These are phyloP conservation scores for Mycogone perniciosa DNA, from an alignment of 2,329 filamentous ascomycete genomes.

Conservation along the genomic window DNA sequence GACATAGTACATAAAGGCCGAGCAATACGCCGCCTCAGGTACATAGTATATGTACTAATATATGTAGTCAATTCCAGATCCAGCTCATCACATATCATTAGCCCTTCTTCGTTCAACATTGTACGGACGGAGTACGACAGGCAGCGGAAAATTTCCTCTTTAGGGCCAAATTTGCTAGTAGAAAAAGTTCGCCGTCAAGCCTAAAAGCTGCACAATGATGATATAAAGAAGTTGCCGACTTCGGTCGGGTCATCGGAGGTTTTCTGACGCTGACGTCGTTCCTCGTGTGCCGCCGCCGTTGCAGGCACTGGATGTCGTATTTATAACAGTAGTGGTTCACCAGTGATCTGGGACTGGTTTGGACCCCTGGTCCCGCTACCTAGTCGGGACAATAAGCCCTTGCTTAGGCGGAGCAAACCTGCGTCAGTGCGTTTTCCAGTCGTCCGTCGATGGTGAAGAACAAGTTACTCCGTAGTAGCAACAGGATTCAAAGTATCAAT, in stretches of 20 bases:
- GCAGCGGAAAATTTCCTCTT: background rate
- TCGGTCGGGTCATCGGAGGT: constrained; percentile 2
- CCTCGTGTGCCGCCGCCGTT: background rate
- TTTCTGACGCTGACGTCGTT: constrained; percentile 1
- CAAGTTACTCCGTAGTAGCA: no score
- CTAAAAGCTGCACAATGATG: no score
- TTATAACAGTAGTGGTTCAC: constrained; percentile 22
- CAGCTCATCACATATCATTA: background rate
- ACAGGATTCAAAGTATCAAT: no score
- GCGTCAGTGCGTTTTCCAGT: constrained; percentile 4
- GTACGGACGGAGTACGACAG: background rate
- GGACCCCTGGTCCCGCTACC: constrained; percentile 8
- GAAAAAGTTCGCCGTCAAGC: no score
- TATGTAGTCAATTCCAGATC: background rate
- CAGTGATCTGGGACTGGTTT: constrained; percentile 9
- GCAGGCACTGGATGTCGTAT: constrained; percentile 18
- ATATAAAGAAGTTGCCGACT: background rate
- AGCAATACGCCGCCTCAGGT: background rate
- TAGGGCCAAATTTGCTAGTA: background rate
- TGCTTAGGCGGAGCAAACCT: constrained; percentile 1
- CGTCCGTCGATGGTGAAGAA: no score
- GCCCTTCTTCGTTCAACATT: background rate
- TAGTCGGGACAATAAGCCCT: constrained; percentile 12
- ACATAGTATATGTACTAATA: background rate
- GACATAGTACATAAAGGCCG: background rate